Evolutionary conservation across 352 stramenopile genomes (phyloP).

Genomic region (Globisporangium takayamanum): DNA sequence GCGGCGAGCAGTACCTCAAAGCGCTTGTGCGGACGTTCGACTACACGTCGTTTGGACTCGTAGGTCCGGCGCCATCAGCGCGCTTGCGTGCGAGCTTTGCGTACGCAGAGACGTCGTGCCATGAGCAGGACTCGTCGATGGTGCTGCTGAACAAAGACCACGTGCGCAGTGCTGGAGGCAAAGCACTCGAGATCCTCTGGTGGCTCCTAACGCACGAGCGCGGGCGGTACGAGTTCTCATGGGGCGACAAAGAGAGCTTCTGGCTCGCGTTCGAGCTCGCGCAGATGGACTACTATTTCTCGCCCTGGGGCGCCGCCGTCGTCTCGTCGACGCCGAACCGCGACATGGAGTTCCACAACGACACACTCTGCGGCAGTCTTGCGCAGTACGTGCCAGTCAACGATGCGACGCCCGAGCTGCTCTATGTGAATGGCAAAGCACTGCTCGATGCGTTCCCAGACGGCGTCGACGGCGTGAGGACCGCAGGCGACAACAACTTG

Average conservation of each 20-base stretch:
- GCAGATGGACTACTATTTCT: slow-evolving; percentile 44
- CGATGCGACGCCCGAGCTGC: slow-evolving; percentile 16
- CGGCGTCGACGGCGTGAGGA: slow-evolving; percentile 17
- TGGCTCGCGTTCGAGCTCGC: slow-evolving; percentile 50
- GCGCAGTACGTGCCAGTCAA: slow-evolving; percentile 30
- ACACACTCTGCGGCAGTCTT: slow-evolving; percentile 35
- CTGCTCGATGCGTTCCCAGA: slow-evolving; percentile 36
- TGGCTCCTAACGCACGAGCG: slow-evolving; percentile 29
- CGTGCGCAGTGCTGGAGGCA: slow-evolving; percentile 7
- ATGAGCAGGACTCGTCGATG: slow-evolving; percentile 63
- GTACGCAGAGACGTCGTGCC: slow-evolving; percentile 36
- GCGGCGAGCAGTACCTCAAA: slow-evolving; percentile 36
- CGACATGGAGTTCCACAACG: slow-evolving; percentile 28
- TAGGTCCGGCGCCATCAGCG: slow-evolving; percentile 17
- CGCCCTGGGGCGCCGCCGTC: slow-evolving; percentile 33
- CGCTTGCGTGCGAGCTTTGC: slow-evolving; percentile 38
- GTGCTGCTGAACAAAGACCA: slow-evolving; percentile 26
- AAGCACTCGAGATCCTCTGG: slow-evolving; percentile 32
- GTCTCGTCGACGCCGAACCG: slow-evolving; percentile 27
- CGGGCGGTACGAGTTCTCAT: slow-evolving; percentile 29
- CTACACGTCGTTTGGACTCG: slow-evolving; percentile 39
- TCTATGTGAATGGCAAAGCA: slow-evolving; percentile 46
- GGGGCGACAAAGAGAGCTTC: slow-evolving; percentile 43
- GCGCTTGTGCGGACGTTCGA: slow-evolving; percentile 45
- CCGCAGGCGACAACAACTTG: slow-evolving; percentile 4